These are phyloP conservation scores for Aspergillus transmontanensis DNA, from an alignment of 2,329 filamentous ascomycete genomes.

Conservation along the genomic window DNA sequence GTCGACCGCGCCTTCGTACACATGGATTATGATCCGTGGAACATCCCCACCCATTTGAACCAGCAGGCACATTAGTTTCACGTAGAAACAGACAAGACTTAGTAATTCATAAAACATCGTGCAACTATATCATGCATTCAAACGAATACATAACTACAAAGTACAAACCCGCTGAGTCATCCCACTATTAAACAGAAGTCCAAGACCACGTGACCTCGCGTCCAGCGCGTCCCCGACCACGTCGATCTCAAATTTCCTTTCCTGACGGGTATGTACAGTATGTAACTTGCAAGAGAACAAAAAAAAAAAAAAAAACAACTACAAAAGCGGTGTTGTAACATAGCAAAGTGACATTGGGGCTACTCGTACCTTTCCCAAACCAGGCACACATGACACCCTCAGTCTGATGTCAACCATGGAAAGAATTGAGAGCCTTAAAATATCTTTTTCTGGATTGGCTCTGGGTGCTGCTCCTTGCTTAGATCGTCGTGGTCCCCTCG, in stretches of 20 bases:
- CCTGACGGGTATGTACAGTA: neutral
- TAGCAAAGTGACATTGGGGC: neutral
- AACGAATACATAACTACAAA: too few relatives aligned
- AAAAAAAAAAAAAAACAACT: neutral
- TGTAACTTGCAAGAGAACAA: too few relatives aligned
- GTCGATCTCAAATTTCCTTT: neutral
- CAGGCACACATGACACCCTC: neutral
- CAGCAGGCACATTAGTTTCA: constrained; percentile 22
- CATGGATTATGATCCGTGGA: constrained; percentile 50
- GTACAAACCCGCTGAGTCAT: neutral
- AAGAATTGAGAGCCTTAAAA: neutral
- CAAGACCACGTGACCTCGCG: constrained; percentile 6
- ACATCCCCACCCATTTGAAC: constrained; percentile 47
- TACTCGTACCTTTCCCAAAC: neutral
- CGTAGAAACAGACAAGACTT: neutral
- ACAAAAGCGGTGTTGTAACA: neutral
- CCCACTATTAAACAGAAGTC: neutral
- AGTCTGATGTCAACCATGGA: neutral
- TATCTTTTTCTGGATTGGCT: neutral
- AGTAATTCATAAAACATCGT: neutral
- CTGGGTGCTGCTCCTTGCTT: neutral
- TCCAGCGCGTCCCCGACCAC: constrained; percentile 1
- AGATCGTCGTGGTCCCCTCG: neutral
- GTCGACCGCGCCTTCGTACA: constrained; percentile 53
- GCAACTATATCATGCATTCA: too few relatives aligned